These are phyloP conservation scores for Helichrysum umbraculigerum DNA, from an alignment of 129 eudicot genomes.

Conservation along the genomic window DNA sequence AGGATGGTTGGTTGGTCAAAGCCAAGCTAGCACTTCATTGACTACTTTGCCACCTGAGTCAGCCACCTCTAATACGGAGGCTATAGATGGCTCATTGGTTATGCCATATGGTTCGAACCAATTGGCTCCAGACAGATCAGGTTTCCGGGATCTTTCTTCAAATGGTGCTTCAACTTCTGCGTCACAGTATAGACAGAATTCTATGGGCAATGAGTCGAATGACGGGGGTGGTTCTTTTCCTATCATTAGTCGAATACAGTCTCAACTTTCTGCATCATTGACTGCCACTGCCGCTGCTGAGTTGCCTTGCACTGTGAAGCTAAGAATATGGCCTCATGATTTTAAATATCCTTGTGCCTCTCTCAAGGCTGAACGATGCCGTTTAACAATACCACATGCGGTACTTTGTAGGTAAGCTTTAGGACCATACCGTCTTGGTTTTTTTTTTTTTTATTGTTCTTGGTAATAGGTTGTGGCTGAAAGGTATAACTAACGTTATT, in stretches of 20 bases:
- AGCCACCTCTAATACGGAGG: slow-evolving; percentile 16
- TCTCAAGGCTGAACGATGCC: slow-evolving; percentile 69
- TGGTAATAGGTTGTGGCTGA: background rate
- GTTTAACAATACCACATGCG: slow-evolving; percentile 83
- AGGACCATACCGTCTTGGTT: background rate
- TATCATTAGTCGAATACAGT: slow-evolving; percentile 55
- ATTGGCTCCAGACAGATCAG: slow-evolving; percentile 39
- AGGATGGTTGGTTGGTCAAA: slow-evolving; percentile 94
- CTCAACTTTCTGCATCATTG: slow-evolving; percentile 82
- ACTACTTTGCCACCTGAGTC: slow-evolving; percentile 34
- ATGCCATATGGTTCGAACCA: slow-evolving; percentile 32
- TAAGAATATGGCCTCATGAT: slow-evolving; percentile 90
- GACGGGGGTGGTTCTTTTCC: slow-evolving; percentile 55
- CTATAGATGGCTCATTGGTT: slow-evolving; percentile 26
- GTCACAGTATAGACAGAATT: slow-evolving; percentile 7
- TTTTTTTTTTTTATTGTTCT: too few relatives aligned
- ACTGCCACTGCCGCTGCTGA: slow-evolving; percentile 87
- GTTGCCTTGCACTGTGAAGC: slow-evolving; percentile 95
- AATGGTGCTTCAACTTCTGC: slow-evolving; percentile 35
- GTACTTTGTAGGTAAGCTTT: slow-evolving; percentile 78
- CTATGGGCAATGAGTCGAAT: slow-evolving; percentile 21
- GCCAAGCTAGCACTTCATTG: slow-evolving; percentile 69
- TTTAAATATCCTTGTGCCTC: slow-evolving; percentile 69
- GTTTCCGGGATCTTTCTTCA: slow-evolving; percentile 48
- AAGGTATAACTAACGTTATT: background rate